These are phyloP conservation scores for Mycena vitilis DNA, from an alignment of 768 basidiomycete species.

Conservation along the genomic window DNA sequence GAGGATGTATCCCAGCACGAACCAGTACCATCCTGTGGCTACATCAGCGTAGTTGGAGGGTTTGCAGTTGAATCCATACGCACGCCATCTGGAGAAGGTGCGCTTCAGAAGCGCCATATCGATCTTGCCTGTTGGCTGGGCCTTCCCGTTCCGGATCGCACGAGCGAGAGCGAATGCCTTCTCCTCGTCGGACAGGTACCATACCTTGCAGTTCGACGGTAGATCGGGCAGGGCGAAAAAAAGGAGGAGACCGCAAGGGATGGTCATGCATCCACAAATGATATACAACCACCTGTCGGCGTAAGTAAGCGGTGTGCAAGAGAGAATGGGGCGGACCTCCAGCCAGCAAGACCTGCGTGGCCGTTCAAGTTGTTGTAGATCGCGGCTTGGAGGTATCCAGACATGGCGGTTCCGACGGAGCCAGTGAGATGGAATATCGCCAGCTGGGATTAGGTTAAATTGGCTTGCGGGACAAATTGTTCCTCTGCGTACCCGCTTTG, in stretches of 20 bases:
- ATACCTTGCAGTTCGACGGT: slow-evolving; percentile 40
- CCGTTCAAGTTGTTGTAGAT: slow-evolving; percentile 41
- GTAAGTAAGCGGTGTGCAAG: background rate
- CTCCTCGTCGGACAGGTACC: slow-evolving; percentile 41
- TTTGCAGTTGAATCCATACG: background rate
- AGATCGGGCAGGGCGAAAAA: slow-evolving; percentile 40
- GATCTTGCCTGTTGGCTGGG: slow-evolving; percentile 36
- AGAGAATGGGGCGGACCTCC: slow-evolving; percentile 31
- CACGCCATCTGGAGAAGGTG: slow-evolving; percentile 39
- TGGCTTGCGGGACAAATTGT: too few species aligned
- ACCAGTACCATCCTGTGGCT: slow-evolving; percentile 39
- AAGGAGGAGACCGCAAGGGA: slow-evolving; percentile 39
- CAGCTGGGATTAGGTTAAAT: slow-evolving; percentile 10
- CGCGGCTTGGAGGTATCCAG: slow-evolving; percentile 42
- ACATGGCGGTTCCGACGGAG: slow-evolving; percentile 40
- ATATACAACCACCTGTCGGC: slow-evolving; percentile 41
- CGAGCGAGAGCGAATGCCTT: slow-evolving; percentile 39
- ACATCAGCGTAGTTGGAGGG: background rate
- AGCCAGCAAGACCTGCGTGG: slow-evolving; percentile 39
- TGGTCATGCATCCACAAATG: slow-evolving; percentile 42
- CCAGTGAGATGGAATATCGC: slow-evolving; percentile 43
- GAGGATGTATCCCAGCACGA: slow-evolving; percentile 41
- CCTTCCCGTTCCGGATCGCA: slow-evolving; percentile 37
- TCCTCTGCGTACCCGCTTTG: slow-evolving; percentile 32
- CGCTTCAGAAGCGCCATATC: slow-evolving; percentile 39